Percentiles rank a stretch among this genome's conserved stretches.
phyloP scores from a whole-genome alignment of 2,329 filamentous ascomycete genomes.

The Fusarium sp. region DNA sequence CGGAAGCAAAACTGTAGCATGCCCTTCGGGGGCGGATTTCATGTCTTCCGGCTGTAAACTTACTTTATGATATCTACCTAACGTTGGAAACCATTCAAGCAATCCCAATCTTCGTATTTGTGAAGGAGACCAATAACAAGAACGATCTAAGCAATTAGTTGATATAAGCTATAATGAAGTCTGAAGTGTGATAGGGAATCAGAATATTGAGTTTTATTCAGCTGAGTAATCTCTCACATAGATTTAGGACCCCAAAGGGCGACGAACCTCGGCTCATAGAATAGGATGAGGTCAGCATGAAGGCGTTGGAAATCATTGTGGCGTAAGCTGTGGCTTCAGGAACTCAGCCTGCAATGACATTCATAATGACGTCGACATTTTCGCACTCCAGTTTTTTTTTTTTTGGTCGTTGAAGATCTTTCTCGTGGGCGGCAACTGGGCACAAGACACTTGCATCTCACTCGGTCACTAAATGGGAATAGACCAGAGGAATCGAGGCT shows the following conservation, averaged over 20 bases:
- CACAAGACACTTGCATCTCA: slow-evolving; percentile 46
- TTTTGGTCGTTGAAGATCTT: slow-evolving; percentile 1
- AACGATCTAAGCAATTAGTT: no score
- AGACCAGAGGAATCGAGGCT: slow-evolving; percentile 19
- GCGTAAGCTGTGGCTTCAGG: neutral
- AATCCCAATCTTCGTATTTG: no score
- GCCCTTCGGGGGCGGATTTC: no score
- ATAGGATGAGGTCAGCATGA: slow-evolving; percentile 9
- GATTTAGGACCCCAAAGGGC: neutral
- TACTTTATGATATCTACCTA: no score
- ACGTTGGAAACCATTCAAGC: no score
- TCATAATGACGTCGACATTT: slow-evolving; percentile 32
- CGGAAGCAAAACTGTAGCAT: no score
- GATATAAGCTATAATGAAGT: no score
- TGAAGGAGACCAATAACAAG: no score
- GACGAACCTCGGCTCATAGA: slow-evolving; percentile 20
- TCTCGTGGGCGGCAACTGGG: slow-evolving; percentile 38
- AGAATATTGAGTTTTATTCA: no score
- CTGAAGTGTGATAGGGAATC: no score
- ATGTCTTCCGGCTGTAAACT: no score
- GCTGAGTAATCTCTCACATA: no score
- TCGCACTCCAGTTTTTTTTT: neutral
- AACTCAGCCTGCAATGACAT: slow-evolving; percentile 14
- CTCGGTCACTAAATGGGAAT: slow-evolving; percentile 47
- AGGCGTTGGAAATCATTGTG: neutral